These are phyloP conservation scores for Pelargonium nanum DNA, from an alignment of 345 rosid genomes.

Conservation along the genomic window DNA sequence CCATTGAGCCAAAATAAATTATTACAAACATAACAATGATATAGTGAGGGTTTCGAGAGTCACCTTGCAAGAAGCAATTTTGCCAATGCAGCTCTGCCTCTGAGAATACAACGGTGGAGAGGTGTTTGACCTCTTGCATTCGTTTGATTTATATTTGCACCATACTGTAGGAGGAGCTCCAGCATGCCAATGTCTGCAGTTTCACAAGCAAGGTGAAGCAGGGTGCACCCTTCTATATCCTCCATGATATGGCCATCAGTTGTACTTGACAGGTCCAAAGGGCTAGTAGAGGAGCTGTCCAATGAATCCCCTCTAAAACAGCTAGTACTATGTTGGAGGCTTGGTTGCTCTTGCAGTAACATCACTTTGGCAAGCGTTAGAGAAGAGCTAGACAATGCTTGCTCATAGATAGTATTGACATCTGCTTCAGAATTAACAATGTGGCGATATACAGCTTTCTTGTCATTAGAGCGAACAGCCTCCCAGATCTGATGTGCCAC, in stretches of 20 bases:
- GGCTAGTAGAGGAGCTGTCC: constrained; percentile 65
- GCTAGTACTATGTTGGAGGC: constrained; percentile 42
- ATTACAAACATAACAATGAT: background rate
- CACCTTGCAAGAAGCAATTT: constrained; percentile 82
- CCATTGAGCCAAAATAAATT: constrained; percentile 1
- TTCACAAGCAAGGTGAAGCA: constrained; percentile 97
- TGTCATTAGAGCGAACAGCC: constrained; percentile 78
- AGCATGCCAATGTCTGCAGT: constrained; percentile 90
- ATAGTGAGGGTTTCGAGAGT: constrained; percentile 4
- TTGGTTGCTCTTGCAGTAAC: constrained; percentile 65
- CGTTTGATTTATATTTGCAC: constrained; percentile 66
- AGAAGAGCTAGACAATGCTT: constrained; percentile 48
- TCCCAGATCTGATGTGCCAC: constrained; percentile 76
- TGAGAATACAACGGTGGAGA: constrained; percentile 57
- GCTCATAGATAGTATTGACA: constrained; percentile 57
- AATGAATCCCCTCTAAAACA: constrained; percentile 18
- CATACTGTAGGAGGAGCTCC: constrained; percentile 89
- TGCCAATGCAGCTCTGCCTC: constrained; percentile 55
- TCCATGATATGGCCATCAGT: constrained; percentile 41
- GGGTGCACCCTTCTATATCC: constrained; percentile 60
- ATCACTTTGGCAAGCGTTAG: constrained; percentile 79
- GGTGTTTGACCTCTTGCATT: constrained; percentile 82
- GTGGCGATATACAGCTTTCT: constrained; percentile 74
- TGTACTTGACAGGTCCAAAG: constrained; percentile 36
- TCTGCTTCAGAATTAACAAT: constrained; percentile 72